Evolutionary conservation across 441 rosid genomes (phyloP).

Genomic region (Euphorbia celastroides): DNA sequence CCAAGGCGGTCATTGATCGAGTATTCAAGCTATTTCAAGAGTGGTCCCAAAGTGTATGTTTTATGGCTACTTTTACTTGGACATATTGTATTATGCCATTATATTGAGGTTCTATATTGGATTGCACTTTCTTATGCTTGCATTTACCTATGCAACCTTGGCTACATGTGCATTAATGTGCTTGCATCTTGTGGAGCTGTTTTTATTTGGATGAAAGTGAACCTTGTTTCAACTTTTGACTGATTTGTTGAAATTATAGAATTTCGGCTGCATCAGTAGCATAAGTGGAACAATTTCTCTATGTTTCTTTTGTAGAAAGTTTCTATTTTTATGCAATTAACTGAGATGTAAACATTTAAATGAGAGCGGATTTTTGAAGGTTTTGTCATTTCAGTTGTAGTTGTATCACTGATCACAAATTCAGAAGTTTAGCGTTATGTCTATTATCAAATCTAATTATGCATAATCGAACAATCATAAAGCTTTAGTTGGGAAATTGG

Average conservation of each 20-base stretch:
- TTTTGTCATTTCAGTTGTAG: neutral
- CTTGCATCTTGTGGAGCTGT: neutral
- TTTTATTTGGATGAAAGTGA: neutral
- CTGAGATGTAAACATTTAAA: neutral
- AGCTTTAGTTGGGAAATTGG: neutral
- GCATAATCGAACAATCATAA: neutral
- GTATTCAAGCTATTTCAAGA: slow-evolving; percentile 64
- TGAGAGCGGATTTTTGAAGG: neutral
- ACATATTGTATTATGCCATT: slow-evolving; percentile 11
- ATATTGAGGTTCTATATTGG: neutral
- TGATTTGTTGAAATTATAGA: slow-evolving; percentile 1
- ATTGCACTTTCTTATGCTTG: neutral
- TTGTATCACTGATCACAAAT: neutral
- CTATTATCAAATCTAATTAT: neutral
- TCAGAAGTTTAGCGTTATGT: neutral
- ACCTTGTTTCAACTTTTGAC: neutral
- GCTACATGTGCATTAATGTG: neutral
- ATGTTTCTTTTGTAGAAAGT: neutral
- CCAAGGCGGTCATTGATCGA: slow-evolving; percentile 51
- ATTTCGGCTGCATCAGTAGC: neutral
- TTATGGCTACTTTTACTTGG: slow-evolving; percentile 2
- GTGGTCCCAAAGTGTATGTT: slow-evolving; percentile 85
- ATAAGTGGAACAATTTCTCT: neutral
- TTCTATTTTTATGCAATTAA: neutral
- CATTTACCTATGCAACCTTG: slow-evolving; percentile 2